phyloP scores from a whole-genome alignment of 2,329 filamentous ascomycete species.

The Nemania sp. region DNA sequence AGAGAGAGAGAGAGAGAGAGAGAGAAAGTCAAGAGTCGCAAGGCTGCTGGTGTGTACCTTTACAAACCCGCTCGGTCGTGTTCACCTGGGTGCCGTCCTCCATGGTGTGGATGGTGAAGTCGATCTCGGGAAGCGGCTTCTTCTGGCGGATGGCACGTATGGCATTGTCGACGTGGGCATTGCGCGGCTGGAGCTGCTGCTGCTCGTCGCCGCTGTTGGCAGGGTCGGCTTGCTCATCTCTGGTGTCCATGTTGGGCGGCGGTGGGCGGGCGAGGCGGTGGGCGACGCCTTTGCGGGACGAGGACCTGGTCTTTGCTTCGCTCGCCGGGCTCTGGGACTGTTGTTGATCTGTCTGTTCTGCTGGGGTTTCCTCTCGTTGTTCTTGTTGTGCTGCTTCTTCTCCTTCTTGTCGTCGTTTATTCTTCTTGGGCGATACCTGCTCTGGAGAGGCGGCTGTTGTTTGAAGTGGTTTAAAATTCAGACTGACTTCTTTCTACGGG shows the following conservation, averaged over 20 bases:
- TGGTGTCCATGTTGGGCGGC: constrained; percentile 54
- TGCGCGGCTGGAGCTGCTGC: constrained; percentile 48
- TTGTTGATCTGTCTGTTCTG: no score
- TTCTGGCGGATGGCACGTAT: constrained; percentile 92
- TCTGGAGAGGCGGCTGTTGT: neutral
- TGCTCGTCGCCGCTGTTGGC: constrained; percentile 39
- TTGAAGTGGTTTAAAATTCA: constrained; percentile 3
- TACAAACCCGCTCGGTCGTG: constrained; percentile 95
- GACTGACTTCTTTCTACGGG: no score
- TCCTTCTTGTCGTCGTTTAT: no score
- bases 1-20: no score
- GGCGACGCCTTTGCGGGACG: constrained; percentile 29
- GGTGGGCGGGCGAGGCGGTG: constrained; percentile 27
- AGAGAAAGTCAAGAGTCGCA: no score
- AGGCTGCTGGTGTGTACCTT: constrained; percentile 72
- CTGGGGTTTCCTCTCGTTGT: no score
- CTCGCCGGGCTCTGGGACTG: neutral
- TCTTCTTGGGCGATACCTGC: neutral
- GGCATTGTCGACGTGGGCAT: constrained; percentile 79
- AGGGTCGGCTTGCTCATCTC: constrained; percentile 44
- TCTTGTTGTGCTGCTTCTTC: no score
- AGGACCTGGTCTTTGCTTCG: constrained; percentile 13
- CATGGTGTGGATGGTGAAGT: constrained; percentile 98
- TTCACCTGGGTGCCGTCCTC: constrained; percentile 95
- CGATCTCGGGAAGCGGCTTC: constrained; percentile 95